Evolutionary conservation across 2,329 filamentous ascomycete species (phyloP), one percentile per base, ranked within the genome.

Genomic region (Cercospora brassicicola): DNA sequence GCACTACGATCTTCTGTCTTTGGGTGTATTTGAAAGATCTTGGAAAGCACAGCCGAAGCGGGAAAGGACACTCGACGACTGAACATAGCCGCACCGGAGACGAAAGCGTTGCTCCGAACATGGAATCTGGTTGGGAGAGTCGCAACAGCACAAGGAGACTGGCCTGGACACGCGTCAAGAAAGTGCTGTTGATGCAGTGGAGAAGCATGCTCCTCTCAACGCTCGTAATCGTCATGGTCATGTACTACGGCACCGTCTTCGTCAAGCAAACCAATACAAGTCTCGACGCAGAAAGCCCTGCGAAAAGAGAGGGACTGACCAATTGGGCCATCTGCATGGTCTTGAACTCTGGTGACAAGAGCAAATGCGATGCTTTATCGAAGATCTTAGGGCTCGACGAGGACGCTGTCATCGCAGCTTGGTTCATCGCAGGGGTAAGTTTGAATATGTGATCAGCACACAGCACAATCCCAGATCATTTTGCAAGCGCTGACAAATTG

Each of bases 171-270:
- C 87, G 92, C 73, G 87, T 96, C 26, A 87, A 87, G 66, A 87
- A 90, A 67, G 90, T 96, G 31, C 85, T 96, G 59, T 84, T 89
- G 70, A 84, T 95, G 13, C 93, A 96, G 78, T 96, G 93, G 93
- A 86, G 92, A 72, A 92, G 91, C 45, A 92, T 95, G 67, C 86
- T 89, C 30, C 89, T 96, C 62, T 91, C 94, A 10, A 80, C 94
- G 39, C 87, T 94, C 75, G 93, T 96, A 71, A 86, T 94, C 71
- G 84, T 85, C 67, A 91, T 94, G 76, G 90, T 94, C 65, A 88
- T 94, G 72, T 94, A 94, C 83, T 95, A 95, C 78, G 88, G 91
- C 1, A 82, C 93, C 48, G 84, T 94, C 57, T 96, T 95, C 76
- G 88, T 96, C 51, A 89, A 90, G 77, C 90, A 71, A 69, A 68